These are phyloP conservation scores for Violaceomyces palustris DNA, from an alignment of 1,284 basidiomycete genomes.

Conservation along the genomic window DNA sequence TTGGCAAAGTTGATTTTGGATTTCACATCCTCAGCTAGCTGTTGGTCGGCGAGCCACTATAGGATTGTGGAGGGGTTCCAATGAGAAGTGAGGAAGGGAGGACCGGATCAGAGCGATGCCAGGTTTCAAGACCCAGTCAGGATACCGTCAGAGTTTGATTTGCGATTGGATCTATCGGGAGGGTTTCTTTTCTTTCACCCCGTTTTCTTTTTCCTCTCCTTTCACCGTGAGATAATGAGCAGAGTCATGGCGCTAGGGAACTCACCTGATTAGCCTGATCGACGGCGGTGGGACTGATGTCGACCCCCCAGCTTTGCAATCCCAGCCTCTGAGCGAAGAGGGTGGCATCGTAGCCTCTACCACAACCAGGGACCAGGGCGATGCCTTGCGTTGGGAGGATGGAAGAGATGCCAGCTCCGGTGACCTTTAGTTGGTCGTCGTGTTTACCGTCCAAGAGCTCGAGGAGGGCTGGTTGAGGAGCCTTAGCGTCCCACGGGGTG, in stretches of 20 bases:
- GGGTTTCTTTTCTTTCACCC: too few species aligned
- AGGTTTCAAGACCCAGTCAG: too few species aligned
- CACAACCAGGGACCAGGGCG: slow-evolving; percentile 23
- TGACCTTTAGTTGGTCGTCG: slow-evolving; percentile 9
- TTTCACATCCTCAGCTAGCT: slow-evolving; percentile 1
- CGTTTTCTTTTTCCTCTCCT: too few species aligned
- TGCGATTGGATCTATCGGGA: too few species aligned
- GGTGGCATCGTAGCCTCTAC: slow-evolving; percentile 29
- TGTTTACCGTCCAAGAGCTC: slow-evolving; percentile 17
- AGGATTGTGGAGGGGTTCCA: not conserved
- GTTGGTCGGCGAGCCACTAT: slow-evolving; percentile 24
- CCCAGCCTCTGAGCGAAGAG: slow-evolving; percentile 28
- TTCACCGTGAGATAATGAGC: too few species aligned
- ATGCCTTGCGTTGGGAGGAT: slow-evolving; percentile 11
- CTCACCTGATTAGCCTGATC: slow-evolving; percentile 23
- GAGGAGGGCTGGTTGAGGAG: slow-evolving; percentile 27
- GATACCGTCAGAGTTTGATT: too few species aligned
- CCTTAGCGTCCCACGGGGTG: slow-evolving; percentile 33
- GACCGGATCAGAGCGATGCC: not conserved
- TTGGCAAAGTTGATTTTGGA: slow-evolving; percentile 16
- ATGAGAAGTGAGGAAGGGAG: not conserved
- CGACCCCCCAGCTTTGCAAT: slow-evolving; percentile 19
- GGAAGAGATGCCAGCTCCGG: slow-evolving; percentile 4
- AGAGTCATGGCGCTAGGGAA: too few species aligned
- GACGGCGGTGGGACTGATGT: slow-evolving; percentile 28